Evolutionary conservation across 164 flowering plant genomes (phyloP), one percentile per base, ranked within the genome.

Genomic region (Protea cynaroides): DNA sequence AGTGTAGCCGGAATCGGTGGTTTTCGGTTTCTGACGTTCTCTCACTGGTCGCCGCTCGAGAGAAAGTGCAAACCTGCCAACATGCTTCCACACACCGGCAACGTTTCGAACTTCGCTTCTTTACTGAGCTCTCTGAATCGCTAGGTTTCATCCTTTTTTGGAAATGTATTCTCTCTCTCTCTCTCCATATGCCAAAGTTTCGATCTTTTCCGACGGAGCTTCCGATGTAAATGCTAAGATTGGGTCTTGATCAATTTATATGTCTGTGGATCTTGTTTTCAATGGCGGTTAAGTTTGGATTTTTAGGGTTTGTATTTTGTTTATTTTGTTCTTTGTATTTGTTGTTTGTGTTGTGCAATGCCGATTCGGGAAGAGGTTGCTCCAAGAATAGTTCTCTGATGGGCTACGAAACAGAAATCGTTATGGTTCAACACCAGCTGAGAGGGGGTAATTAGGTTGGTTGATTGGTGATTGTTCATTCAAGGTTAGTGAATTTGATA

Each of bases 361-460:
- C 18, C 24, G 37, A 46, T 62, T 62, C n/a, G 29, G 53, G 25
- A 6, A 12, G 25, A 12, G 43, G 22, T 34, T 86, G 89, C 65
- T 34, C 75, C 11, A 71, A 64, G 12, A 71, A 75, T 63, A 75
- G 78, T 64, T 55, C 83, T 22, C 34, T 77, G 43, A 67, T 72
- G n/a, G 82, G 71, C 14, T 82, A 76, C 62, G 75, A 74, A 40
- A 82, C 92, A 19, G 86, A 87, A 17, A 81, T 92, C 72, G 67
- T 52, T 8, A 90, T 90, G 97, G 75, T 79, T 12, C 96, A 87
- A 66, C 96, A 92, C 73, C 96, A 92, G 57, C 49, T 92, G 52
- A 73, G 98, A 56, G 98, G 98, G n/a, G 0, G 57, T 71, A 7
- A 38, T 92, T 56, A 72, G 63, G 5, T 15, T 92, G n/a, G n/a